These are phyloP conservation scores for Eucalyptus paniculata DNA, from an alignment of 345 rosid genomes.

Conservation along the genomic window DNA sequence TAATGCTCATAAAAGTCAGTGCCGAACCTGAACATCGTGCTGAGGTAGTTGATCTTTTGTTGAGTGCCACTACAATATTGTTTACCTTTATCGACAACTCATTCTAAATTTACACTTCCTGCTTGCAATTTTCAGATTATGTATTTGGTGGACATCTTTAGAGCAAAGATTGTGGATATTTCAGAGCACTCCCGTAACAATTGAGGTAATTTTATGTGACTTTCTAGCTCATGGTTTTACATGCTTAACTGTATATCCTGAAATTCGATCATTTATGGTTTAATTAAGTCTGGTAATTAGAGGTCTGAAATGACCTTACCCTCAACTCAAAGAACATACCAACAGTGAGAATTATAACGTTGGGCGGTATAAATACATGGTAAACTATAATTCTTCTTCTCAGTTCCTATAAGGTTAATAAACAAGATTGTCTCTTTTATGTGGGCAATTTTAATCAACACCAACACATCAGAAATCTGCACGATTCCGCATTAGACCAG, in stretches of 20 bases:
- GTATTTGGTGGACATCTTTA: slow-evolving; percentile 87
- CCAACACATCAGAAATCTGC: background rate
- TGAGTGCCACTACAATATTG: background rate
- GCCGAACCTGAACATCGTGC: slow-evolving; percentile 45
- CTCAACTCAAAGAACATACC: background rate
- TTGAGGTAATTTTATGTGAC: slow-evolving; percentile 42
- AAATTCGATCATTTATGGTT: background rate
- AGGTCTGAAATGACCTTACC: background rate
- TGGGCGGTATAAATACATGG: background rate
- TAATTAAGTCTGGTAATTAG: background rate
- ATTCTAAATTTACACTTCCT: background rate
- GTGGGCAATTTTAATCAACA: background rate
- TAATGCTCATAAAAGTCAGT: slow-evolving; percentile 80
- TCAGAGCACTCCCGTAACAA: slow-evolving; percentile 59
- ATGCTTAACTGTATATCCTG: background rate
- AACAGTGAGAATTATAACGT: background rate
- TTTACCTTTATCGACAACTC: background rate
- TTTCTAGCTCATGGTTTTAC: background rate
- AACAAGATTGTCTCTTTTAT: background rate
- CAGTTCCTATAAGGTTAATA: background rate
- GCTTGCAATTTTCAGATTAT: slow-evolving; percentile 43
- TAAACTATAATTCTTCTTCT: background rate
- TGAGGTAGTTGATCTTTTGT: slow-evolving; percentile 37
- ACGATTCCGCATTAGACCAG: background rate
- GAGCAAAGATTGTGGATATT: slow-evolving; percentile 79